A percentile compares a stretch with the other conserved stretches of the same genome.
phyloP scores from a whole-genome alignment of 108 stramenopile genomes.

The Skeletonema marinoi region DNA sequence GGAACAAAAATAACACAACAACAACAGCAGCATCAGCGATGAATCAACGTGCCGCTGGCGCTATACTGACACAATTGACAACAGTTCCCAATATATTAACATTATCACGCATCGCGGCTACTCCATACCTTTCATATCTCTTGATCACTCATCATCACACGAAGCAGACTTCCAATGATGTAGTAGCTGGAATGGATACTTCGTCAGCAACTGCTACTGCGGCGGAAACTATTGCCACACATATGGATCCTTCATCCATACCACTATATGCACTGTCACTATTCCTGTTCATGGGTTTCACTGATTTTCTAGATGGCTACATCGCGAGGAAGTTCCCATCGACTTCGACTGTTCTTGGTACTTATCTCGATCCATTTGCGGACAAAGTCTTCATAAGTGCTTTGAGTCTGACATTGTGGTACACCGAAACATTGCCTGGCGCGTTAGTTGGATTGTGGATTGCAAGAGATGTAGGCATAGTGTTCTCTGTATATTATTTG shows the following conservation, averaged over 20 bases:
- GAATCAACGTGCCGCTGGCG: constrained; percentile 33
- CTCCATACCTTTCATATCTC: constrained; percentile 75
- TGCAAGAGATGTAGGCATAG: constrained; percentile 56
- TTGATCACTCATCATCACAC: constrained; percentile 60
- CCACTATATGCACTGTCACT: constrained; percentile 31
- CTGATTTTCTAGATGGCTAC: constrained; percentile 84
- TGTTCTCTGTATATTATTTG: constrained; percentile 43
- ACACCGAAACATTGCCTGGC: constrained; percentile 61
- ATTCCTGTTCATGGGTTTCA: constrained; percentile 57
- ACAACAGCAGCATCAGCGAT: constrained; percentile 9
- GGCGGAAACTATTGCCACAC: background rate
- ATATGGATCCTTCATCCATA: constrained; percentile 28
- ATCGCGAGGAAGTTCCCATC: constrained; percentile 69
- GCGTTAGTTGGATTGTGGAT: constrained; percentile 72
- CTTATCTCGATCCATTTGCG: constrained; percentile 86
- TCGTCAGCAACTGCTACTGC: background rate
- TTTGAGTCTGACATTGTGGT: constrained; percentile 47
- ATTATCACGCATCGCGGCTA: constrained; percentile 67
- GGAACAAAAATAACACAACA: background rate
- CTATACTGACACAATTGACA: constrained; percentile 55
- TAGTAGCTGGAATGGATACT: background rate
- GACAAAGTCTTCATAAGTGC: constrained; percentile 72
- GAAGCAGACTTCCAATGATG: background rate
- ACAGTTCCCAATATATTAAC: constrained; percentile 82
- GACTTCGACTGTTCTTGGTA: constrained; percentile 70